Base-by-base conservation (phyloP, 116 monocot species). In the Papilionanthe hybrid region DNA sequence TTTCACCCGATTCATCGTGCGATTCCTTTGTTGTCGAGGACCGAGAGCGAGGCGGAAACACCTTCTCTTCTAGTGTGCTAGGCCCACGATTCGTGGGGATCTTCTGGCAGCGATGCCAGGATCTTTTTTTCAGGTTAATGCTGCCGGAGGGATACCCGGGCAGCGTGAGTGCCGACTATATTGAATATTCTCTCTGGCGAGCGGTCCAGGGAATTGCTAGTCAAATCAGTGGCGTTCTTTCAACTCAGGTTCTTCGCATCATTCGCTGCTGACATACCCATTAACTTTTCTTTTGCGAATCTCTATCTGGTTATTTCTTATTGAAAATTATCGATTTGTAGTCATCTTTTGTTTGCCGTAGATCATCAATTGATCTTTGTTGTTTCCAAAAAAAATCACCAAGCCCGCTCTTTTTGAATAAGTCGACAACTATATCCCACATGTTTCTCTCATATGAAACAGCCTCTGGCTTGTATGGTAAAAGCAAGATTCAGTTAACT, bases 171-270 rank as follows among this genome's bases (percentile, higher is more conserved):
- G 76, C 82, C 60, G 92, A 94, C 56, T 97, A 94, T 81, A 83
- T 94, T 7, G 85, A 94, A 45, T 97, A 97, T 78, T 94, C 92
- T 73, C 86, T 97, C 8, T 97, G 97, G 97, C 86, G 97, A 81
- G 94, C 81, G 3, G 83, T 88, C n/a, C 97, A 97, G 86, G 92
- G 94, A 11, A 84, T 97, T 27, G 97, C 97, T 37, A 94, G 94
- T 84, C 97, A 94, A 82, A 86, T 94, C 82, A 94, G 87, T 67
- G 94, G 92, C 19, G 94, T 97, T 19, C 91, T 97, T 72, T 92
- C 97, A 72, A 97, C 94, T 9, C 94, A 94, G 94, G 97, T 96
- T 66, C 48, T 78, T 53, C 15, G 30, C 42, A 67, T 45, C 30
- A 20, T 28, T 60, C 8, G 32, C 9, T 77, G 18, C 32, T 78